These are phyloP conservation scores for Didymella exigua DNA, from an alignment of 2,329 filamentous ascomycete species.

Conservation along the genomic window DNA sequence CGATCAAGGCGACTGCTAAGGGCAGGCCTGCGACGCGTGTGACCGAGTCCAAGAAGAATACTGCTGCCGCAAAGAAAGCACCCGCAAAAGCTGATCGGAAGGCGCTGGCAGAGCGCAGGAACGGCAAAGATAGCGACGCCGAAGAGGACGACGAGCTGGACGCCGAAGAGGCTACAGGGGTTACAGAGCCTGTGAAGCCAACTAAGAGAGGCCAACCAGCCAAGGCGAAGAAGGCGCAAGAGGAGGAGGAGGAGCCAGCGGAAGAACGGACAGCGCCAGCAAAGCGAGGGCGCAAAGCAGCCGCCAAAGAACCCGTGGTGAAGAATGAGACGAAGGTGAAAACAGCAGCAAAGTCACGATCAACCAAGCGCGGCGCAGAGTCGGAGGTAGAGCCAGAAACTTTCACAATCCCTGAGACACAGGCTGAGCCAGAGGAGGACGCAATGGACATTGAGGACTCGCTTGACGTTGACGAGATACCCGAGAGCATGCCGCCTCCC, in stretches of 20 bases:
- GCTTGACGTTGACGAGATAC: constrained; percentile 47
- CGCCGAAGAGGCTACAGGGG: constrained; percentile 27
- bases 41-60: constrained; percentile 48
- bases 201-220: constrained; percentile 37
- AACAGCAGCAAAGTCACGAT: constrained; percentile 31
- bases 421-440: constrained; percentile 47
- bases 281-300: constrained; percentile 42
- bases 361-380: constrained; percentile 43
- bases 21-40: constrained; percentile 46
- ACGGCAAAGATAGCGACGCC: constrained; percentile 50
- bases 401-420: constrained; percentile 54
- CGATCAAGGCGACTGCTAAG: constrained; percentile 43
- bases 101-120: constrained; percentile 50
- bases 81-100: constrained; percentile 46
- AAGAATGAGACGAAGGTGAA: constrained; percentile 34
- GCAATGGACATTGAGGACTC: constrained; percentile 48
- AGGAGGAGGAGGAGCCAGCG: constrained; percentile 21
- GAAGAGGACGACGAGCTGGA: constrained; percentile 53
- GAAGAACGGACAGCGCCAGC: constrained; percentile 26
- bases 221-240: constrained; percentile 62
- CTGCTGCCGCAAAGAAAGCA: constrained; percentile 43
- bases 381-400: constrained; percentile 39
- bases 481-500: constrained; percentile 40
- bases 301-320: constrained; percentile 27
- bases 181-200: constrained; percentile 30